Evolutionary conservation across 192 early-diverging fungal species (phyloP), one percentile per base, ranked within the genome.

Genomic region (Podila epigama): DNA sequence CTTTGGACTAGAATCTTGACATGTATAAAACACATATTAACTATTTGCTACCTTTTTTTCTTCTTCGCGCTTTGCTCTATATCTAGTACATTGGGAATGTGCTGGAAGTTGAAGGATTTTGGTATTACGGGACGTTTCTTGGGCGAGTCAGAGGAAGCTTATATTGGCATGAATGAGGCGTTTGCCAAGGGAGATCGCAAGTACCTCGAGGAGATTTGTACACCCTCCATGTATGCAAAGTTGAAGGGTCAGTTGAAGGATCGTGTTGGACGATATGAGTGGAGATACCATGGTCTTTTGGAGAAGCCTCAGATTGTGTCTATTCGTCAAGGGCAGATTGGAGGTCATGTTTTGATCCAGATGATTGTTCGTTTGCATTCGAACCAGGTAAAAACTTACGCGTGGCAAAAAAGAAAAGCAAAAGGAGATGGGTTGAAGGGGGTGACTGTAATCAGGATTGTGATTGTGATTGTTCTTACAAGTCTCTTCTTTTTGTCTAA

Each of bases 101-200:
- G 82, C 52, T 84, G 84, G 63, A 81, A 83, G 57, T 71, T 82
- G 16, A 84, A 83, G 55, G 71, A 84, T 42, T 86, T 81, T 62
- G 85, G 90, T 83, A 81, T 86, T 51, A 84, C 83, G 50, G 71
- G 52, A 27, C 75, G 83, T 33, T 91, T 91, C 77, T 82, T 86
- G 50, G 56, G 59, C 10, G 69, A 84, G 44, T 89, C 89, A 0
- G 89, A 91, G 59, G 82, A 82, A 28, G 82, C 87, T 22, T 89
- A 89, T 66, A 83, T 82, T 33, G 68, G 75, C 54, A 90, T 91
- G 90, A 91, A 91, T 58, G 87, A 89, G 60, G 87, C 88, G 2
- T 91, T 86, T 72, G 89, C 90, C 36, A 84, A 82, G 67, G 90
- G 90, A 48, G 88, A 90, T 68, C 69, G 84, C 28, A 63, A 67